Evolutionary conservation across 306 rosid genomes (phyloP), one percentile per base, ranked within the genome.

Genomic region (Quercus aquifolioides): DNA sequence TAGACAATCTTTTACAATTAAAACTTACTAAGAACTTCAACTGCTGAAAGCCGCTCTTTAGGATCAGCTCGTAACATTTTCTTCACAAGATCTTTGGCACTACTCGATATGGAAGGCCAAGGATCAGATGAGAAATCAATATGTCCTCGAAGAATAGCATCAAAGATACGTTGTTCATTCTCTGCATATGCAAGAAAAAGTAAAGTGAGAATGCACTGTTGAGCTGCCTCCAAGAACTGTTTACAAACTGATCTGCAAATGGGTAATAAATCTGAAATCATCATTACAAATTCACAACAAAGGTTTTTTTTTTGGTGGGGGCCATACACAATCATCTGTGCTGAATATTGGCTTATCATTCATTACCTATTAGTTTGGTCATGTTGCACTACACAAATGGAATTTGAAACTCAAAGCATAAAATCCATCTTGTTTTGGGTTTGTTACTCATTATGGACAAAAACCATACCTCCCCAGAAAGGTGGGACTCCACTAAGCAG

Each of bases 401-500:
- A 33, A 26, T 12, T 17, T 1, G n/a, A 67, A 67, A 31, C 52
- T 63, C 13, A 12, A 25, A 35, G 52, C 72, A 33, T 31, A 67
- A 67, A 33, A 67, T 18, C 21, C 25, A 33, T 18, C 26, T 33
- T 67, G 51, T 8, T 54, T 43, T 55, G 10, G 21, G 31, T 10
- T 46, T 31, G 20, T 19, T 43, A 57, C 38, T 55, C 51, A 52
- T 18, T 25, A 1, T 55, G 26, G 57, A 77, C 8, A 43, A 69
- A 28, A 71, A 17, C 3, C 59, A 20, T 86, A 95, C 99, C 99
- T 86, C 96, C 98, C 98, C 98, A 95, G 84, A 92, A 92, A 41
- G 99, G 99, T 1, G 99, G 99, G 43, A 95, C 96, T 38, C 99
- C 99, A 80, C 96, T 86, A 67, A 95, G 99, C 63, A 95, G 87